Evolutionary conservation across 768 basidiomycete species (phyloP), one percentile per base, ranked within the genome.

Genomic region (Hysterangium stoloniferum): DNA sequence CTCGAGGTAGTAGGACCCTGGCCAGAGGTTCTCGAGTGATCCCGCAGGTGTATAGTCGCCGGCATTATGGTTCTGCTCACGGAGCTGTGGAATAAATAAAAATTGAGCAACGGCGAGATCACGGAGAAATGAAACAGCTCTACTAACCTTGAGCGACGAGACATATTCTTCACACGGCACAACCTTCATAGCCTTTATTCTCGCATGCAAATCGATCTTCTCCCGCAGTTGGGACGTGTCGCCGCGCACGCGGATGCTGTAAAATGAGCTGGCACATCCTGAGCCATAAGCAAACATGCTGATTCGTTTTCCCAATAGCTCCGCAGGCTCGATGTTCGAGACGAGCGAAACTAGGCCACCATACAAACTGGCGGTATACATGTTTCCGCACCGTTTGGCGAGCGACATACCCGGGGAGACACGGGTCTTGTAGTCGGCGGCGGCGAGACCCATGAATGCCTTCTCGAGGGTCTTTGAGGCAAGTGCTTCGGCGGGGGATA

Each of bases 381-480:
- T 95, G 80, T 99, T 98, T 12, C 96, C 96, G 57, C 95, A 80
- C 38, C 93, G 83, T 62, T 81, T 79, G 24, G 93, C 91, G 71
- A 84, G 86, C 50, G 82, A 80, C 80, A 95, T 93, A 22, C 74
- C 76, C 6, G 91, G 87, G 56, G 80, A 80, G 17, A 92, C 85
- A 62, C 84, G 82, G 55, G 76, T 69, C 52, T 77, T 75, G 69
- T 91, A 96, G 17, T 77, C 74, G 6, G 75, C 66, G 64, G 92
- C 90, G 50, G 86, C 83, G 51, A 82, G 71, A n/a, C 67, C 69
- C 43, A 96, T 78, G 70, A 99, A 96, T 6, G 86, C 82, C 77
- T 97, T 97, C 68, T 99, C 96, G 59, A 97, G 79, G 58, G 73
- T 77, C 75, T 98, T 99, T 75, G 98, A 92, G n/a, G 80, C 79